These are phyloP conservation scores for Moesziomyces sp. DNA, from an alignment of 1,284 basidiomycete species.

Conservation along the genomic window DNA sequence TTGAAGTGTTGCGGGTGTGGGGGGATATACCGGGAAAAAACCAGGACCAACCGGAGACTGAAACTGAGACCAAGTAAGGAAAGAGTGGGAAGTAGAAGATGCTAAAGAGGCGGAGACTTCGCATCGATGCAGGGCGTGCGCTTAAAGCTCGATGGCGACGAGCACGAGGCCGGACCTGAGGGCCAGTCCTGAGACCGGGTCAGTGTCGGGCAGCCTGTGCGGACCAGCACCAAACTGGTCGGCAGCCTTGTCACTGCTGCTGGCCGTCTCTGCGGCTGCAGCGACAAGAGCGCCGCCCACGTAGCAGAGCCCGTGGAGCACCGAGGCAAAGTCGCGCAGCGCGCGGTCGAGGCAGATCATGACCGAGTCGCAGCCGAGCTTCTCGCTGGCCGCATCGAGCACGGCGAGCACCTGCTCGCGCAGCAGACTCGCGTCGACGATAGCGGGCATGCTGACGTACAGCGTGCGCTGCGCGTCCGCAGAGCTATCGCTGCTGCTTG, in stretches of 20 bases:
- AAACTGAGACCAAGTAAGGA: slow-evolving; percentile 1
- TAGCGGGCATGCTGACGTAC: slow-evolving; percentile 58
- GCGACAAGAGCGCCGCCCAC: slow-evolving; percentile 58
- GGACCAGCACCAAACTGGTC: slow-evolving; percentile 1
- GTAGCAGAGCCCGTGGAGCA: slow-evolving; percentile 61
- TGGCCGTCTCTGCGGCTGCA: background rate
- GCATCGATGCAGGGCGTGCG: background rate
- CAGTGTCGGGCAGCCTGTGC: slow-evolving; percentile 15
- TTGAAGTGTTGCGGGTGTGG: slow-evolving; percentile 17
- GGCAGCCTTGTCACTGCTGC: slow-evolving; percentile 5
- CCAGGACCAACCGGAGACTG: background rate
- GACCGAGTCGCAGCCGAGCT: slow-evolving; percentile 50
- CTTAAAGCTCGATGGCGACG: slow-evolving; percentile 44
- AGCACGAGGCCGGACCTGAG: slow-evolving; percentile 33
- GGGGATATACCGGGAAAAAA: slow-evolving; percentile 19
- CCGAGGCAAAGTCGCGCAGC: slow-evolving; percentile 47
- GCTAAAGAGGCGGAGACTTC: slow-evolving; percentile 3
- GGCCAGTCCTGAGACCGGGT: slow-evolving; percentile 27
- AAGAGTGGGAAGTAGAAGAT: background rate
- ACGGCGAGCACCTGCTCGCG: slow-evolving; percentile 58
- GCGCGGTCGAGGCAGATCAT: slow-evolving; percentile 52
- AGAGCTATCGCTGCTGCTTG: slow-evolving; percentile 28
- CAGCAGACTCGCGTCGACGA: slow-evolving; percentile 41
- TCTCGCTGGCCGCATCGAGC: slow-evolving; percentile 59
- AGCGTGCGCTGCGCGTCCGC: slow-evolving; percentile 50